Conservation (phyloP, 164 flowering plant species). For the Stephania yunnanensis region DNA sequence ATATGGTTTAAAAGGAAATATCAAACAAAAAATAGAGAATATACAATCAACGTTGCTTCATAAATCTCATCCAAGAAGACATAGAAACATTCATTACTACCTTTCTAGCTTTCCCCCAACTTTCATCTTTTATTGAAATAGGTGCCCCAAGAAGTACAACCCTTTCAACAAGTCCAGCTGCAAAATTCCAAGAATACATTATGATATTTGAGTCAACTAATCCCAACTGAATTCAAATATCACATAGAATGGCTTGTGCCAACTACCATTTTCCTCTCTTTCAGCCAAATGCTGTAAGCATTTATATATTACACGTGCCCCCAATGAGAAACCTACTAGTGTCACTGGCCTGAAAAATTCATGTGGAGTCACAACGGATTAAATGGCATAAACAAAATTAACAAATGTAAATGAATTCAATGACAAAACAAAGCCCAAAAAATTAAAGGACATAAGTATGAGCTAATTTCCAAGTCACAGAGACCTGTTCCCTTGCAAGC, state of each 20-base stretch:
- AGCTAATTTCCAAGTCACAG: not conserved
- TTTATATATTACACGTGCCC: slow-evolving; percentile 90
- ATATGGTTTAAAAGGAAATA: not conserved
- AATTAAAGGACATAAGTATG: slow-evolving; percentile 1
- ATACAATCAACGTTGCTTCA: not conserved
- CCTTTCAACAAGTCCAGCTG: slow-evolving; percentile 83
- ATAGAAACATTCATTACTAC: slow-evolving; percentile 24
- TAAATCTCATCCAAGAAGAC: slow-evolving; percentile 4
- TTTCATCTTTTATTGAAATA: slow-evolving; percentile 63
- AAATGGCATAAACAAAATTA: not conserved
- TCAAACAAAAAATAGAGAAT: not conserved
- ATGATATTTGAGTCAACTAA: slow-evolving; percentile 9
- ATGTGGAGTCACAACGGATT: slow-evolving; percentile 10
- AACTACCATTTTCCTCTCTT: slow-evolving; percentile 38
- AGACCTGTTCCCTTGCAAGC: slow-evolving; percentile 90
- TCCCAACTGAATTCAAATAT: not conserved
- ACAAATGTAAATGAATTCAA: not conserved
- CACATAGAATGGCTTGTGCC: not conserved
- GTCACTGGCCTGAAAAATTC: slow-evolving; percentile 81
- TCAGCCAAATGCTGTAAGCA: slow-evolving; percentile 80
- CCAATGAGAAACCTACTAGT: slow-evolving; percentile 88
- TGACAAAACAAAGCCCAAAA: slow-evolving; percentile 6
- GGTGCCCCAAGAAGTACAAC: slow-evolving; percentile 99
- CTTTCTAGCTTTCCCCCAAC: slow-evolving; percentile 83
- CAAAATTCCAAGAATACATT: slow-evolving; percentile 10